Evolutionary conservation across 2,329 filamentous ascomycete genomes (phyloP), one percentile per base, ranked within the genome.

Genomic region (Penicillium sp.): DNA sequence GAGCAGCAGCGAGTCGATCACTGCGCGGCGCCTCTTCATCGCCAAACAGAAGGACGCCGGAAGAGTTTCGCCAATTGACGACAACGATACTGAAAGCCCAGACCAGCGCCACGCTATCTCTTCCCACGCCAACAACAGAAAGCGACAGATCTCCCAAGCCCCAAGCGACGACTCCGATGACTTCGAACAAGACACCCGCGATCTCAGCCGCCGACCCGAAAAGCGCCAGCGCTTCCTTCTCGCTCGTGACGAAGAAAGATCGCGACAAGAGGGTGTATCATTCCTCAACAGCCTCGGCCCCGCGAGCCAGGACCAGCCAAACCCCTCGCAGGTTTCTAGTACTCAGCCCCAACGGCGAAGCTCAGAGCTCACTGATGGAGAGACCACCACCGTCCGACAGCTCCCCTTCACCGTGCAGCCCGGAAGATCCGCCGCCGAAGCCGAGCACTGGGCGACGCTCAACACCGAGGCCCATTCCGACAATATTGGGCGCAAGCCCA

Each of bases 181-280:
- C 1, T 82, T 81, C 53, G 73, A 79, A 38, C 66, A 65, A 3
- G 70, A 74, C 46, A 63, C 63, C 6, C 75, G 76, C 11, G 63
- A 66, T 7, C 58, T 64, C 3, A 66, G 69, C 71, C 6, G 61
- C 47, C 3, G 69, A 53, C 56, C 46, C n/a, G 44, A 48, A 6
- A 61, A 61, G 34, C 48, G 55, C 32, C 50, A 47, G 5, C 41
- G 55, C 3, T n/a, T 32, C 46, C 46, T 40, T 8, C 46, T 18
- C 11, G 14, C 6, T 22, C 10, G 10, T 3, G 4, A 4, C 4
- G 29, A 16, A 10, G 14, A 8, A 16, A 29, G 38, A 54, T 59
- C 46, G 44, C 54, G 18, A 42, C 40, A 43, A 4, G 55, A 59
- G 21, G 42, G 61, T 6, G 53, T 34, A 18, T 41, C 53, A n/a